phyloP scores from a whole-genome alignment of 352 stramenopile species.

The Pythium biforme region DNA sequence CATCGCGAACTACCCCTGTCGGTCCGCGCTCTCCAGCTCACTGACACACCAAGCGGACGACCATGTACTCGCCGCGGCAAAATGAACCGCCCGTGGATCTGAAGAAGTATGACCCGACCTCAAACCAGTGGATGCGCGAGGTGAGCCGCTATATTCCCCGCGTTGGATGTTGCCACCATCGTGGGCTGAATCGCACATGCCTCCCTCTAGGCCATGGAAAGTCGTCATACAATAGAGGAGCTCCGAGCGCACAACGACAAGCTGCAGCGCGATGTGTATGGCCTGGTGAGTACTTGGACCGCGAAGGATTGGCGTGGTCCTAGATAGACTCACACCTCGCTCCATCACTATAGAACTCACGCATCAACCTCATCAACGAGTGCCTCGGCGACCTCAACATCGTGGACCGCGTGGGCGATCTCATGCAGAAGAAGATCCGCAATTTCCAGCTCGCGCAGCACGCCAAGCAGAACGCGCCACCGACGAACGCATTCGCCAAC shows the following conservation, averaged over 20 bases:
- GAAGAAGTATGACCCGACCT: slow-evolving; percentile 48
- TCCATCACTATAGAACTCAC: slow-evolving; percentile 41
- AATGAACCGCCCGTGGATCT: slow-evolving; percentile 29
- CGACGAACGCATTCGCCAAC: slow-evolving; percentile 3
- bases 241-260: slow-evolving; percentile 59
- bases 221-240: slow-evolving; percentile 46
- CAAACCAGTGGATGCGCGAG: slow-evolving; percentile 71
- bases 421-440: slow-evolving; percentile 65
- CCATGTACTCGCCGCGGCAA: slow-evolving; percentile 37
- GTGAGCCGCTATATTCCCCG: slow-evolving; percentile 19
- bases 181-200: neutral
- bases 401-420: slow-evolving; percentile 47
- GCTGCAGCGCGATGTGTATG: slow-evolving; percentile 56
- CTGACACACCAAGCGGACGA: neutral
- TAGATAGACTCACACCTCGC: neutral
- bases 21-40: neutral
- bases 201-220: slow-evolving; percentile 44
- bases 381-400: slow-evolving; percentile 53
- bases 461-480: slow-evolving; percentile 30
- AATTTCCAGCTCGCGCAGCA: slow-evolving; percentile 45
- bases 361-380: slow-evolving; percentile 60
- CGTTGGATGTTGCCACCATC: neutral
- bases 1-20: too few species aligned
- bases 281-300: slow-evolving; percentile 30
- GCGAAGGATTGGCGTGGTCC: neutral